Evolutionary conservation across 2,329 filamentous ascomycete species (phyloP).

Genomic region (Raffaelea albimanens): DNA sequence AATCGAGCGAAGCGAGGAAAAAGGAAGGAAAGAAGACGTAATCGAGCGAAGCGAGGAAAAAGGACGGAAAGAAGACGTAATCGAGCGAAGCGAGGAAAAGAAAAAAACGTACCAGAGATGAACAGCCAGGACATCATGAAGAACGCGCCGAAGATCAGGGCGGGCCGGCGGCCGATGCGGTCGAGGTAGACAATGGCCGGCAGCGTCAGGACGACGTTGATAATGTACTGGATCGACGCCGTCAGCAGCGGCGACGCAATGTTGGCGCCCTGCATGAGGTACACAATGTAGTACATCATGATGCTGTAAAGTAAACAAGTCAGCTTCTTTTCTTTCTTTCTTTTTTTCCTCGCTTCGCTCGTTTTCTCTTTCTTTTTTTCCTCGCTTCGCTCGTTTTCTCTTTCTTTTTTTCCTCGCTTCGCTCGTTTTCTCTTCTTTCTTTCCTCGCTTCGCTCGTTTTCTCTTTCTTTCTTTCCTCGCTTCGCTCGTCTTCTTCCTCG

Average conservation of each 20-base stretch:
- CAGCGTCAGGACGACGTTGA: slow-evolving; percentile 51
- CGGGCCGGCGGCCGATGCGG: slow-evolving; percentile 45
- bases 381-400: no score
- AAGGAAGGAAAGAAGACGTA: no score
- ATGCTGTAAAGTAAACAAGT: slow-evolving; percentile 1
- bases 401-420: no score
- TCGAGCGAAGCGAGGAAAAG: neutral
- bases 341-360: no score
- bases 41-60: no score
- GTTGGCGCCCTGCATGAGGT: slow-evolving; percentile 49
- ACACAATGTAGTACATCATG: slow-evolving; percentile 41
- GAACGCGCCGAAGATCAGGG: slow-evolving; percentile 45
- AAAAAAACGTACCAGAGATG: slow-evolving; percentile 37
- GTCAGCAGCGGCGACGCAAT: slow-evolving; percentile 49
- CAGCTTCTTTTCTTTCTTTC: neutral
- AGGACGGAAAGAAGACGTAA: no score
- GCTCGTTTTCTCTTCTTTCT: no score
- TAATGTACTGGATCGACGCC: slow-evolving; percentile 53
- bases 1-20: no score
- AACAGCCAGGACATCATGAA: slow-evolving; percentile 54
- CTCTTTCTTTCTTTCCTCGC: no score
- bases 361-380: no score
- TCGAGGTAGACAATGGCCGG: slow-evolving; percentile 53
- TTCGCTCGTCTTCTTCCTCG: no score
- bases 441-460: no score